Evolutionary conservation across 768 basidiomycete genomes (phyloP).

Genomic region (Mycena haematopus): DNA sequence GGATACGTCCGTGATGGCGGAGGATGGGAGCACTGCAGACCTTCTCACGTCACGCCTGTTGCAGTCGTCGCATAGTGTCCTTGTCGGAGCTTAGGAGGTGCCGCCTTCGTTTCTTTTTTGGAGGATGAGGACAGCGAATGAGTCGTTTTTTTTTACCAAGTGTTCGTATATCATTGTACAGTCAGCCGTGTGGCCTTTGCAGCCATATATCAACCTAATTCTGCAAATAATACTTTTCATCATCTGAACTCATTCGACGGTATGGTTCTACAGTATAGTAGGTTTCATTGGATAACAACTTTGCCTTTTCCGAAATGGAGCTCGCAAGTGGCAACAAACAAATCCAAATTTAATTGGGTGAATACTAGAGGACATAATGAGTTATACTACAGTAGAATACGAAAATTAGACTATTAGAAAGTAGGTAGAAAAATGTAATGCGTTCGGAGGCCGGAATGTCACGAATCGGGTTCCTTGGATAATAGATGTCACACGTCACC

Average conservation of each 20-base stretch:
- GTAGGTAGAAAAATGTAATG: not conserved
- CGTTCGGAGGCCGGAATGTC: not conserved
- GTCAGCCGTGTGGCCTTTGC: too few relatives aligned
- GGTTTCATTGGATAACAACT: constrained; percentile 8
- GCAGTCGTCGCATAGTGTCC: too few relatives aligned
- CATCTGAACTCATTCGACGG: too few relatives aligned
- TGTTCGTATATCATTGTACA: too few relatives aligned
- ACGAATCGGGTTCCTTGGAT: constrained; percentile 9
- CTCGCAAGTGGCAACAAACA: not conserved
- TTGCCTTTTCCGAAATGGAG: not conserved
- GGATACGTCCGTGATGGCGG: constrained; percentile 25
- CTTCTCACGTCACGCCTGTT: constrained; percentile 16
- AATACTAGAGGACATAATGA: constrained; percentile 5
- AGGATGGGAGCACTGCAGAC: constrained; percentile 25
- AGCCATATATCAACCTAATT: too few relatives aligned
- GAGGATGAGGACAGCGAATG: too few relatives aligned
- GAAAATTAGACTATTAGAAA: too few relatives aligned
- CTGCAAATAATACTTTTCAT: too few relatives aligned
- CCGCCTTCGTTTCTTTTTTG: too few relatives aligned
- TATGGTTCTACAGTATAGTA: constrained; percentile 8
- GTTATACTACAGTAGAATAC: not conserved
- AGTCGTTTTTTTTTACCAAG: too few relatives aligned
- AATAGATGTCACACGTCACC: not conserved
- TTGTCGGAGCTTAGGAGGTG: too few relatives aligned
- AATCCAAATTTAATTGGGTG: not conserved